phyloP scores from a whole-genome alignment of 805 yeast species.

The Cyberlindnera mycetangii region DNA sequence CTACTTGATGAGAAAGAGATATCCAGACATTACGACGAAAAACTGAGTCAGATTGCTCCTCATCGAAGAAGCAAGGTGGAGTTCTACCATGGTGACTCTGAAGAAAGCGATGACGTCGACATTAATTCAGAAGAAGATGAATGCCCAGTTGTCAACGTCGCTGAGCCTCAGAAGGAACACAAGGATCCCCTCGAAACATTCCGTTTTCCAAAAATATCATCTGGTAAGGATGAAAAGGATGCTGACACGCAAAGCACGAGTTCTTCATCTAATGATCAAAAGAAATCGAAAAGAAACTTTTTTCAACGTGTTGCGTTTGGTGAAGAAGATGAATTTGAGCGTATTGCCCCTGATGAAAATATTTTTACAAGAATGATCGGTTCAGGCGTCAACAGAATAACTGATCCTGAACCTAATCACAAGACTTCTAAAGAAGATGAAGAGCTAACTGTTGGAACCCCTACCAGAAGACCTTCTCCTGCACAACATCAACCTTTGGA shows the following conservation, averaged over 20 bases:
- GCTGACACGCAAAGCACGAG: neutral
- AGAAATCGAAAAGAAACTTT: slow-evolving; percentile 10
- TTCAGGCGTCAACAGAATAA: slow-evolving; percentile 27
- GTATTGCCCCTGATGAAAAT: slow-evolving; percentile 24
- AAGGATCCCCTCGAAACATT: neutral
- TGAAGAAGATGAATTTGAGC: slow-evolving; percentile 24
- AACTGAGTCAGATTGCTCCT: slow-evolving; percentile 18
- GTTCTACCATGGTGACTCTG: slow-evolving; percentile 20
- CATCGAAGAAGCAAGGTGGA: slow-evolving; percentile 12
- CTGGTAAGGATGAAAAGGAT: neutral
- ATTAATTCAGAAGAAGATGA: neutral
- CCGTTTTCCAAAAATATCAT: neutral
- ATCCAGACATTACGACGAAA: slow-evolving; percentile 15
- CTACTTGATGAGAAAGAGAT: slow-evolving; percentile 3
- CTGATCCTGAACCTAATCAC: slow-evolving; percentile 8
- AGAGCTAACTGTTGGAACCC: neutral
- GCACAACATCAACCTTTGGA: slow-evolving; percentile 37
- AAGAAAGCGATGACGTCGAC: neutral
- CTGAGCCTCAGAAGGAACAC: neutral
- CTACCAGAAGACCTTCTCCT: slow-evolving; percentile 20
- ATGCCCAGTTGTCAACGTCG: neutral
- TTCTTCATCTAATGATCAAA: neutral
- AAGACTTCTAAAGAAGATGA: slow-evolving; percentile 1
- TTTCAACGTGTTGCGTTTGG: slow-evolving; percentile 20
- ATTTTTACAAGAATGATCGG: slow-evolving; percentile 21